Percentiles rank a stretch among this genome's conserved stretches.
These are phyloP conservation scores for Ophiostoma sp. DNA, from an alignment of 2,329 filamentous ascomycete species.

Conservation along the genomic window DNA sequence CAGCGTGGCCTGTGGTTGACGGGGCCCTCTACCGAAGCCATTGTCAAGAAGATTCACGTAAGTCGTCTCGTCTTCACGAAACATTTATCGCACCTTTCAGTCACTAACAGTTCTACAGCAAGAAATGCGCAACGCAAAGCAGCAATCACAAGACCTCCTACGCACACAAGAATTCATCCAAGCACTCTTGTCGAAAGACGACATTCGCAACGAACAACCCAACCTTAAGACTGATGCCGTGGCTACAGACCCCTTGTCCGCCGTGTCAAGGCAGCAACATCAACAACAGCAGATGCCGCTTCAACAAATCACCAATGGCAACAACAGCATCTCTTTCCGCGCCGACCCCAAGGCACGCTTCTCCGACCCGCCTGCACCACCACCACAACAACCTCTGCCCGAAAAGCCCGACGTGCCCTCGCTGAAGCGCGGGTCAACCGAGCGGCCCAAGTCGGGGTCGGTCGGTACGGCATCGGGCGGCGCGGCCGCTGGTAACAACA, in stretches of 20 bases:
- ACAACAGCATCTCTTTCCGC: constrained; percentile 55
- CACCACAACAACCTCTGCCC: constrained; percentile 87
- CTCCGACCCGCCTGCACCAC: constrained; percentile 88
- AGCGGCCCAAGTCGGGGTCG: constrained; percentile 63
- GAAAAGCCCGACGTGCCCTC: constrained; percentile 84
- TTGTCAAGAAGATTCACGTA: constrained; percentile 84
- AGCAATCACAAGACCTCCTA: constrained; percentile 82
- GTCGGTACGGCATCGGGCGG: not conserved
- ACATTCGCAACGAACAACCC: constrained; percentile 51
- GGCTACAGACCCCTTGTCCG: constrained; percentile 18
- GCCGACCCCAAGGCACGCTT: constrained; percentile 80
- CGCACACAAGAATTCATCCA: constrained; percentile 81
- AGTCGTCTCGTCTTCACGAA: constrained; percentile 39
- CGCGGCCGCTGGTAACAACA: constrained; percentile 33
- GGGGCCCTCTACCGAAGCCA: constrained; percentile 89
- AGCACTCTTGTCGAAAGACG: constrained; percentile 72
- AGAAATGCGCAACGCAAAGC: constrained; percentile 85
- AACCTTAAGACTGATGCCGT: constrained; percentile 49
- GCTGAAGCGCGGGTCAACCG: constrained; percentile 73
- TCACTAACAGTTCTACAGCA: constrained; percentile 51
- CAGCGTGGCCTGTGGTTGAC: constrained; percentile 84
- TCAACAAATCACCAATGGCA: constrained; percentile 52
- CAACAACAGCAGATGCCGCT: constrained; percentile 36
- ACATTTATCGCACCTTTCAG: not conserved
- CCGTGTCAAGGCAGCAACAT: constrained; percentile 6